These are phyloP conservation scores for Abrus precatorius DNA, from an alignment of 306 rosid species.

Conservation along the genomic window DNA sequence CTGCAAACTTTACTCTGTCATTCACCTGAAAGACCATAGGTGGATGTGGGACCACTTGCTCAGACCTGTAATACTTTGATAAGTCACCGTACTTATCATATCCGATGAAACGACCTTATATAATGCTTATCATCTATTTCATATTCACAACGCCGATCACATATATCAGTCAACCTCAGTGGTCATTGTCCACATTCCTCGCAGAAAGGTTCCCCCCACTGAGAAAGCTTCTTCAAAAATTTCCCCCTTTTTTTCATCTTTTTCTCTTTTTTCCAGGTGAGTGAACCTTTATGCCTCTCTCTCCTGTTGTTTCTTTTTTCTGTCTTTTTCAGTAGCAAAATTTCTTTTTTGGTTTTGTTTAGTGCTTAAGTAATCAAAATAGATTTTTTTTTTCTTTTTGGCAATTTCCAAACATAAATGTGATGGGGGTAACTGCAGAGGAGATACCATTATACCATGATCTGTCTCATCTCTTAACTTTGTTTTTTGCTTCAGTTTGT, in stretches of 20 bases:
- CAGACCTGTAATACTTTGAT: neutral
- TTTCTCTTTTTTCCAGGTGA: neutral
- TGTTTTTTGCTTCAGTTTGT: neutral
- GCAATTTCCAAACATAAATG: neutral
- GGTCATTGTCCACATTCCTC: neutral
- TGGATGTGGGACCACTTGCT: neutral
- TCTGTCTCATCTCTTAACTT: neutral
- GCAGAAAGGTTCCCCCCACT: neutral
- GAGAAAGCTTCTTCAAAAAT: neutral
- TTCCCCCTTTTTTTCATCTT: neutral
- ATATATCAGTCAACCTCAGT: neutral
- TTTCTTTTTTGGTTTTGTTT: neutral
- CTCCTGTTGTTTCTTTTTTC: neutral
- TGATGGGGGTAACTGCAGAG: neutral
- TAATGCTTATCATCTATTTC: neutral
- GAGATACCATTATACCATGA: constrained; percentile 9
- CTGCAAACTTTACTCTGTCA: no score
- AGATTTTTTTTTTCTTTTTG: neutral
- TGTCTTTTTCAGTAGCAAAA: neutral
- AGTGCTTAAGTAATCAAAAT: neutral
- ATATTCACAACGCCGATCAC: neutral
- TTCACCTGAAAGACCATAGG: neutral
- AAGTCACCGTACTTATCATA: neutral
- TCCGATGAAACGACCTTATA: neutral
- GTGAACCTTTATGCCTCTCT: neutral